A percentile compares a stretch with the other conserved stretches of the same genome.
These are phyloP conservation scores for Phytophthora fragariaefolia DNA, from an alignment of 352 stramenopile species.

Conservation along the genomic window DNA sequence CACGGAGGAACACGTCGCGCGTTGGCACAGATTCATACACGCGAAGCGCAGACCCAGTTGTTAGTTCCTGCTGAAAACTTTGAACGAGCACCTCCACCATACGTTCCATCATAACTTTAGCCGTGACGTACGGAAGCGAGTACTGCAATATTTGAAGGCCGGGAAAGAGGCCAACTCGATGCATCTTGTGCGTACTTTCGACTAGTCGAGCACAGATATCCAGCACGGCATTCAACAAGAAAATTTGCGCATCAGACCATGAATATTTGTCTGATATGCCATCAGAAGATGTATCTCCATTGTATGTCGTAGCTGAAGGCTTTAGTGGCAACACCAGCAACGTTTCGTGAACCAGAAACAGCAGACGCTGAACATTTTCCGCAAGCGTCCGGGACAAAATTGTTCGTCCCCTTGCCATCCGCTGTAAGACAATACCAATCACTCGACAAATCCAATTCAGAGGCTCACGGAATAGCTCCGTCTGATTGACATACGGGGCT, in stretches of 20 bases:
- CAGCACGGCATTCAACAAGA: constrained; percentile 73
- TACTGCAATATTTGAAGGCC: constrained; percentile 74
- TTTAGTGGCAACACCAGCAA: constrained; percentile 51
- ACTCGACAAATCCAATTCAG: constrained; percentile 75
- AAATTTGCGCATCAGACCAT: constrained; percentile 73
- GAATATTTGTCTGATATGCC: constrained; percentile 25
- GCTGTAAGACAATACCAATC: constrained; percentile 75
- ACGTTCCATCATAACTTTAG: constrained; percentile 55
- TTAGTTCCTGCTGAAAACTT: constrained; percentile 85
- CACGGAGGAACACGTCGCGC: constrained; percentile 80
- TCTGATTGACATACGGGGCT: constrained; percentile 26
- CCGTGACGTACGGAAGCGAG: constrained; percentile 51
- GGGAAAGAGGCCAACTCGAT: constrained; percentile 71
- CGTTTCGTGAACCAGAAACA: constrained; percentile 74
- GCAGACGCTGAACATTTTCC: constrained; percentile 81
- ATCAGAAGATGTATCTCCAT: not conserved
- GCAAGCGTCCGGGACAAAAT: constrained; percentile 76
- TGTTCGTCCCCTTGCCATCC: constrained; percentile 75
- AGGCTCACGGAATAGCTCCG: constrained; percentile 50
- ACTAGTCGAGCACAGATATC: constrained; percentile 79
- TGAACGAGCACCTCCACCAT: constrained; percentile 64
- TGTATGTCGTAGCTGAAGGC: not conserved
- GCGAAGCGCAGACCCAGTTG: constrained; percentile 57
- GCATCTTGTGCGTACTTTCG: constrained; percentile 79
- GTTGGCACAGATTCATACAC: constrained; percentile 75